These are phyloP conservation scores for Neophaeococcomyces mojaviensis DNA, from an alignment of 2,329 filamentous ascomycete species.

Conservation along the genomic window DNA sequence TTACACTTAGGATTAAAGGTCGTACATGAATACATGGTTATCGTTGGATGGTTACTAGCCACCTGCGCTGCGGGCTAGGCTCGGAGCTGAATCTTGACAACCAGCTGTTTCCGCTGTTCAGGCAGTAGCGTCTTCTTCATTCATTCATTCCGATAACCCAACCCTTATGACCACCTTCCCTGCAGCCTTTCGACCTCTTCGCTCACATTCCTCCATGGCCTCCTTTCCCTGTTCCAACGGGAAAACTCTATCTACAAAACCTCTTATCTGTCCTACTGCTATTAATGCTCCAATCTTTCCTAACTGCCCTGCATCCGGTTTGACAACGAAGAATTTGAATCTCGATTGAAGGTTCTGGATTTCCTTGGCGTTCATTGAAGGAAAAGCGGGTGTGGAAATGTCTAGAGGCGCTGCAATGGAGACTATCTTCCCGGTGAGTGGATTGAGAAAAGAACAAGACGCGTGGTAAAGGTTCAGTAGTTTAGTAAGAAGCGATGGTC, in stretches of 20 bases:
- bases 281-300: conserved; percentile 30
- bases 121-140: too few species aligned
- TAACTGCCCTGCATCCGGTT: conserved; percentile 30
- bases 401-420: not conserved
- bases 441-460: not conserved
- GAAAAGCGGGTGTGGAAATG: too few species aligned
- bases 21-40: too few species aligned
- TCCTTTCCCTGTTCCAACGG: conserved; percentile 30
- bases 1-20: too few species aligned
- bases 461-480: not conserved
- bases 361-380: not conserved
- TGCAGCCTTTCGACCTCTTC: conserved; percentile 6
- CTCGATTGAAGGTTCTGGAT: not conserved
- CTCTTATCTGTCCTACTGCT: conserved; percentile 28
- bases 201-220: conserved; percentile 28
- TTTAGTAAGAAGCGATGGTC: not conserved
- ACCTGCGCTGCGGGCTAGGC: too few species aligned
- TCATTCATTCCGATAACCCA: too few species aligned
- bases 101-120: too few species aligned
- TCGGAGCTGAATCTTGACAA: too few species aligned
- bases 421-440: not conserved
- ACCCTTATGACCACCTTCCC: too few species aligned
- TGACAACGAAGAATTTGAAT: conserved; percentile 31
- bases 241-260: conserved; percentile 28
- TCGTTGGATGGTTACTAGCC: too few species aligned